Evolutionary conservation across 2,329 filamentous ascomycete genomes (phyloP), one percentile per base, ranked within the genome.

Genomic region (Paracorniculantispora psalliotae): DNA sequence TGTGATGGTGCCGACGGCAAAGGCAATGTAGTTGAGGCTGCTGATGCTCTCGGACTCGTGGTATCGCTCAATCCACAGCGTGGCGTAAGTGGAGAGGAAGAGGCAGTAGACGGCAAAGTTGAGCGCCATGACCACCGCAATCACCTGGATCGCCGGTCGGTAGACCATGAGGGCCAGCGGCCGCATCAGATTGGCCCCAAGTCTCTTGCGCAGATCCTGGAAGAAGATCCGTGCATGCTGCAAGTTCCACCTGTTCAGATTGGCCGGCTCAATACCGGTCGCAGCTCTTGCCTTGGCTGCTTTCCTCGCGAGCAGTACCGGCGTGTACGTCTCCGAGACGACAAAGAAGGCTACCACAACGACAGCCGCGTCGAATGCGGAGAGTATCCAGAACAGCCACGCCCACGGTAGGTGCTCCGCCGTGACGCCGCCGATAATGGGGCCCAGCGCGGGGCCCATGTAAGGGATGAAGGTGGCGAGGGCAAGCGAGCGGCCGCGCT

Each of bases 341-440:
- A 87, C 76, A 39, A 88, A 66, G 3, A 83, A 43, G 0, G 68
- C 86, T 17, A 81, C 68, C 1, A 82, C 37, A 61, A 86, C 81
- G 33, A 88, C 79, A 4, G 81, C 60, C 0, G 75, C 81, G 55
- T 84, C 81, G 58, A 72, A 67, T 49, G 89, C 86, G 2, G 82
- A 82, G 2, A 85, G 84, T 1, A 84, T 76, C 73, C 81, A 89
- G 72, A 90, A 90, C 1, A 84, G 81, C 87, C 87, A 90, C 30
- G 83, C 79, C 87, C 87, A 90, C 5, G 78, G 80, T 3, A 82
- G 80, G 63, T 81, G 75, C 64, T 89, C 73, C 0, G 85, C 76
- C 19, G 89, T 84, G 65, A 86, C 83, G 0, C 86, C 86, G 21
- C 87, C 87, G 0, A 84, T 79, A 6, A 90, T 84, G 0, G 87